Percentiles rank a stretch among this genome's conserved stretches.
Evolutionary conservation across 108 stramenopile genomes (phyloP).

Genomic region (Schizochytrium sp.): DNA sequence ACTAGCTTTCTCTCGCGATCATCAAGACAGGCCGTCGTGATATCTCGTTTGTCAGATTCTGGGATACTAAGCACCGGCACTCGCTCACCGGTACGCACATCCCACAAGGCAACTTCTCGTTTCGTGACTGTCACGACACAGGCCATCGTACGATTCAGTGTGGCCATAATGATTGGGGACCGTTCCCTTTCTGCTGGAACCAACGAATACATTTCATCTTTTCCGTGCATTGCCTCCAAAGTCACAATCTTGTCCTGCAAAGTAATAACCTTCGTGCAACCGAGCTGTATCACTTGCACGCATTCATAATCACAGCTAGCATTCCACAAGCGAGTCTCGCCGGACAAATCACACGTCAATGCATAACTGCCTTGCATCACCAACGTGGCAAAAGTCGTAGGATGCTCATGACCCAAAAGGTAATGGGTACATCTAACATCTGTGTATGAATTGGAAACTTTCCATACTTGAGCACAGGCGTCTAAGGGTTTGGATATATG

Average conservation of each 20-base stretch:
- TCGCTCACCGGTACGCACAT: neutral
- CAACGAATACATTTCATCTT: neutral
- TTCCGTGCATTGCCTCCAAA: neutral
- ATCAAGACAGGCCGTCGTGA: conserved; percentile 1
- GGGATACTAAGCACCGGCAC: neutral
- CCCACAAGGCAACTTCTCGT: conserved; percentile 45
- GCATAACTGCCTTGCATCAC: neutral
- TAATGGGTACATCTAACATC: too few species aligned
- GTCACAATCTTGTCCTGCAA: conserved; percentile 7
- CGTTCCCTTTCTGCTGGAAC: neutral
- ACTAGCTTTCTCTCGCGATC: conserved; percentile 54
- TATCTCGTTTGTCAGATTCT: neutral
- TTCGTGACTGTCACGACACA: conserved; percentile 47
- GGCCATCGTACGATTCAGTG: conserved; percentile 25
- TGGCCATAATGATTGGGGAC: neutral
- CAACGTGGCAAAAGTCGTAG: conserved; percentile 3
- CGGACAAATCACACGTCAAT: conserved; percentile 11
- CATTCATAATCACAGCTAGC: neutral
- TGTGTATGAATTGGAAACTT: neutral
- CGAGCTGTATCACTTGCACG: neutral
- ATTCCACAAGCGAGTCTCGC: conserved; percentile 53
- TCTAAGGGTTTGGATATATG: conserved; percentile 6
- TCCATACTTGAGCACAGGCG: conserved; percentile 8
- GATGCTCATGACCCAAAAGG: conserved; percentile 21
- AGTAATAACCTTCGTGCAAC: neutral